Evolutionary conservation across 257 asterid species (phyloP).

Genomic region (Linaria vulgaris): DNA sequence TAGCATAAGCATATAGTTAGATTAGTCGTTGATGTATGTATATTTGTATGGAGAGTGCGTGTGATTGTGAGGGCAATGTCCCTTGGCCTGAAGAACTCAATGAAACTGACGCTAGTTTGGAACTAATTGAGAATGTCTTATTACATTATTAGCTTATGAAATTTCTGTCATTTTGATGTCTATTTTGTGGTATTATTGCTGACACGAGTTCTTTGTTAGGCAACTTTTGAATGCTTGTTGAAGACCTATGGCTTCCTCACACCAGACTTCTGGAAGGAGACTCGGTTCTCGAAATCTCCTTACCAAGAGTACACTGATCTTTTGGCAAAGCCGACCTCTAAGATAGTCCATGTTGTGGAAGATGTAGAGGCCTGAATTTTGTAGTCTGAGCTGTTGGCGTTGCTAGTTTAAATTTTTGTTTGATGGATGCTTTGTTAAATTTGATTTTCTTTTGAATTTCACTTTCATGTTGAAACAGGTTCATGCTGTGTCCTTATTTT

Average conservation of each 20-base stretch:
- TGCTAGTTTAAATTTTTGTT: slow-evolving; percentile 21
- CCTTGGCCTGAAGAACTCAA: no score
- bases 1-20: no score
- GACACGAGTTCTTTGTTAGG: slow-evolving; percentile 34
- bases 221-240: slow-evolving; percentile 65
- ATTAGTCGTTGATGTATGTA: no score
- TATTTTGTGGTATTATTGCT: not conserved
- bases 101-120: no score
- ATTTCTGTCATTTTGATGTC: not conserved
- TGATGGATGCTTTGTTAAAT: slow-evolving; percentile 21
- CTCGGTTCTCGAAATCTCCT: slow-evolving; percentile 53
- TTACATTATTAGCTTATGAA: not conserved
- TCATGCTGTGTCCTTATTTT: no score
- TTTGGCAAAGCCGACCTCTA: slow-evolving; percentile 49
- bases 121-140: no score
- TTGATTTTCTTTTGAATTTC: not conserved
- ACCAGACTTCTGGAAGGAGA: slow-evolving; percentile 76
- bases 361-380: slow-evolving; percentile 31
- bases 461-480: no score
- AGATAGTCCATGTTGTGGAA: slow-evolving; percentile 36
- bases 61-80: no score
- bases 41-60: no score
- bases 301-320: slow-evolving; percentile 62
- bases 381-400: not conserved
- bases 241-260: slow-evolving; percentile 82